Conservation (phyloP, 768 basidiomycete genomes). For the Termitomyces bulborhizus region DNA sequence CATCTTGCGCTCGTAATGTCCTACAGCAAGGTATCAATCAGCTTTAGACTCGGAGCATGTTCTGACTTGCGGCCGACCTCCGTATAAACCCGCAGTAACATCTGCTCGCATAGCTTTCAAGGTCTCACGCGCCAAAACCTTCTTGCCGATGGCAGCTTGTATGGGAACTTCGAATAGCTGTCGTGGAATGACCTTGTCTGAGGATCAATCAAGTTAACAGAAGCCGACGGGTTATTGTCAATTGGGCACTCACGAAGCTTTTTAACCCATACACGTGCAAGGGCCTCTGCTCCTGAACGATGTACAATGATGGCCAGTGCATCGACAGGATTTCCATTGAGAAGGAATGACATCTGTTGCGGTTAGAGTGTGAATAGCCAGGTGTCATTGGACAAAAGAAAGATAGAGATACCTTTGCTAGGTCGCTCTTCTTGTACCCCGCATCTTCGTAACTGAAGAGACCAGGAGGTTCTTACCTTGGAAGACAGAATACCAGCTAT, state of each 20-base stretch:
- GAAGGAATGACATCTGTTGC: conserved; percentile 77
- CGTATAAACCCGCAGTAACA: conserved; percentile 91
- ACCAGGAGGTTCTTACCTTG: conserved; percentile 1
- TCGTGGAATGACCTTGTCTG: conserved; percentile 87
- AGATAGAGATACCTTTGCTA: conserved; percentile 59
- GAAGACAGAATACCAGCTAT: background rate
- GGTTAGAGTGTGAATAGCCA: background rate
- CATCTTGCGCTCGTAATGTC: conserved; percentile 91
- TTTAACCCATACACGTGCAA: conserved; percentile 84
- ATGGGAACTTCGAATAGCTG: conserved; percentile 95
- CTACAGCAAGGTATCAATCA: conserved; percentile 23
- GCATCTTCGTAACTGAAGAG: conserved; percentile 85
- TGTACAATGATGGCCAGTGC: conserved; percentile 92
- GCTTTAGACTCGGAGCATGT: background rate
- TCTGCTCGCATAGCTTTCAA: conserved; percentile 82
- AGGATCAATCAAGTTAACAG: background rate
- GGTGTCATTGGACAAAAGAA: background rate
- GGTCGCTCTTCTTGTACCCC: conserved; percentile 75
- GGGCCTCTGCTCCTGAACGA: conserved; percentile 62
- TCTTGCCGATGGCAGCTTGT: conserved; percentile 85
- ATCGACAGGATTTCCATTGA: conserved; percentile 88
- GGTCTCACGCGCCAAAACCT: conserved; percentile 85
- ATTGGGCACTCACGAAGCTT: conserved; percentile 67
- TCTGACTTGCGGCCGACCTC: conserved; percentile 41
- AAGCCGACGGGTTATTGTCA: background rate